phyloP scores from a whole-genome alignment of 192 early-diverging fungal genomes.

The Diversispora epigaea region DNA sequence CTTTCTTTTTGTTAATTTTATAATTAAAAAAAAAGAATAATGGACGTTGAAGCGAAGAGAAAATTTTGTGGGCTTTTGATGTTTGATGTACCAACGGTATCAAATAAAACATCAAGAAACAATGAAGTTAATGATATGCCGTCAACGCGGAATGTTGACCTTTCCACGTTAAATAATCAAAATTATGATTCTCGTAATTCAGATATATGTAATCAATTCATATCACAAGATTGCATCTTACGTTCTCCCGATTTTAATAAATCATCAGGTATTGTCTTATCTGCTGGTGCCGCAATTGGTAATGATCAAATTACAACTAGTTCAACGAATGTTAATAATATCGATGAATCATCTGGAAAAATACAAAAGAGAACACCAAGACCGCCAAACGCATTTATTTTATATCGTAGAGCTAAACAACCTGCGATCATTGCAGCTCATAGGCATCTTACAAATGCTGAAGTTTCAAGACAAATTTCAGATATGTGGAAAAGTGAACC shows the following conservation, averaged over 20 bases:
- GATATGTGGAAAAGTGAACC: conserved; percentile 31
- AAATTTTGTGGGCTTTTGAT: conserved; percentile 21
- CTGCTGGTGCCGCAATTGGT: conserved; percentile 26
- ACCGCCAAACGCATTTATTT: conserved; percentile 31
- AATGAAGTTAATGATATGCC: neutral
- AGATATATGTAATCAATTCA: neutral
- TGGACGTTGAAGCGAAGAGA: conserved; percentile 16
- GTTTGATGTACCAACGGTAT: conserved; percentile 16
- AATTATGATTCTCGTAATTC: neutral
- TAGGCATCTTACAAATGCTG: conserved; percentile 25
- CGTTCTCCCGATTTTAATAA: neutral
- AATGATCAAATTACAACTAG: neutral
- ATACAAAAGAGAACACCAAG: conserved; percentile 25
- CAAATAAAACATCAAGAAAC: neutral
- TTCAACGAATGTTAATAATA: neutral
- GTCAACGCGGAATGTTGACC: conserved; percentile 12
- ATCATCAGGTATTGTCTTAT: neutral
- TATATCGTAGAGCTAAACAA: conserved; percentile 30
- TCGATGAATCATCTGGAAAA: no score
- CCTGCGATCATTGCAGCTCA: conserved; percentile 27
- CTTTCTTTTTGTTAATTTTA: no score
- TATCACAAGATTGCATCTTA: neutral
- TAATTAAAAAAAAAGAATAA: neutral
- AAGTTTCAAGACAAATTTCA: conserved; percentile 29
- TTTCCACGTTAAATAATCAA: conserved; percentile 1